These are phyloP conservation scores for Chloris gayana DNA, from an alignment of 176 grass and related monocot genomes.

Conservation along the genomic window DNA sequence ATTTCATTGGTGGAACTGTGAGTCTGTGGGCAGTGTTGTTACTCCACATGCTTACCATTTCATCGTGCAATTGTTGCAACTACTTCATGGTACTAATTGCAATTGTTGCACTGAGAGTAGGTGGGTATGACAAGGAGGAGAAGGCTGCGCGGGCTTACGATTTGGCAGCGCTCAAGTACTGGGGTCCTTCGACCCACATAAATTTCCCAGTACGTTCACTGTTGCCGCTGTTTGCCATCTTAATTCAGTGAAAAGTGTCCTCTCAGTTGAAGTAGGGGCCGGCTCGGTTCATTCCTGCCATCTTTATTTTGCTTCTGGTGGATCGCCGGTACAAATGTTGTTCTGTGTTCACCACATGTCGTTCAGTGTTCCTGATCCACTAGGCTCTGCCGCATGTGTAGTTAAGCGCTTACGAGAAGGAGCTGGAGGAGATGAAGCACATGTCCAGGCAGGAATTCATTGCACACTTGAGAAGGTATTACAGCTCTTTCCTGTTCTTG, in stretches of 20 bases:
- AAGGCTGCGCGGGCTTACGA: constrained; percentile 94
- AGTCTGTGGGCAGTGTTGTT: not conserved
- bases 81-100: too few species aligned
- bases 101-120: too few species aligned
- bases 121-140: constrained; percentile 92
- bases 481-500: not conserved
- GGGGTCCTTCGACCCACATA: constrained; percentile 82
- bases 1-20: constrained; percentile 13
- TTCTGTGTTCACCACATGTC: not conserved
- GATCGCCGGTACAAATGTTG: not conserved
- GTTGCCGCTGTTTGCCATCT: not conserved
- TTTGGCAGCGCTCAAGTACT: constrained; percentile 93
- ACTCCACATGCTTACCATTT: constrained; percentile 21
- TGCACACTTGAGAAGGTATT: constrained; percentile 83
- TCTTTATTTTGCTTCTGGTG: not conserved
- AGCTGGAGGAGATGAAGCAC: constrained; percentile 87
- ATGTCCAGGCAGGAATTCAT: constrained; percentile 92
- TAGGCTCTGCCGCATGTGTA: not conserved
- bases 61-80: constrained; percentile 22
- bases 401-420: constrained; percentile 75
- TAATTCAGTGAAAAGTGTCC: not conserved
- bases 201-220: constrained; percentile 73
- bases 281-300: constrained; percentile 23
- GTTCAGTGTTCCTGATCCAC: constrained; percentile 10
- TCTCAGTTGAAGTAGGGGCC: constrained; percentile 37